Conservation (phyloP, 1,284 basidiomycete species). For the Omphalotus olearius region DNA sequence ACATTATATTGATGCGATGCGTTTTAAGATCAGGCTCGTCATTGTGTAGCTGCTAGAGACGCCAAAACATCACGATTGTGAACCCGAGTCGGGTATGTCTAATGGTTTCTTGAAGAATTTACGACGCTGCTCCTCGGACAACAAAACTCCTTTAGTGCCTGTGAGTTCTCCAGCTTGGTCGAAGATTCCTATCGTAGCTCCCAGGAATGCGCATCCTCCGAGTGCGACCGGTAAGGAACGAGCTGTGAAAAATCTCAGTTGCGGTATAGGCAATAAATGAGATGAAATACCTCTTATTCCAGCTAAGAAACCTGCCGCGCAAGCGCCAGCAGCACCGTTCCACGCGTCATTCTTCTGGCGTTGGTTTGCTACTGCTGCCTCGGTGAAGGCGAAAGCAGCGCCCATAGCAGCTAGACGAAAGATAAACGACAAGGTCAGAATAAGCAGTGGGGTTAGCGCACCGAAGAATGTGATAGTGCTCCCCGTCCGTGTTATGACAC, state of each 20-base stretch:
- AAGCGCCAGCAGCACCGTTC: conserved; percentile 86
- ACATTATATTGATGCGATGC: too few species aligned
- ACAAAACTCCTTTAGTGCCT: conserved; percentile 37
- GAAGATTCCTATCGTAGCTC: conserved; percentile 78
- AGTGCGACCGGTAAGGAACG: conserved; percentile 84
- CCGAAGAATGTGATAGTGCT: conserved; percentile 82
- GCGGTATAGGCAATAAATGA: conserved; percentile 10
- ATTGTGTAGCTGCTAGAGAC: not conserved
- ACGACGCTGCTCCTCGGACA: conserved; percentile 58
- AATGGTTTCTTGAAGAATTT: conserved; percentile 66
- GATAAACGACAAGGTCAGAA: not conserved
- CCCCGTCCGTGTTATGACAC: conserved; percentile 77
- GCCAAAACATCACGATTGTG: not conserved
- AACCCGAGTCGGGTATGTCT: conserved; percentile 8
- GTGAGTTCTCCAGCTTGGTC: conserved; percentile 74
- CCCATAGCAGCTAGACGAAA: conserved; percentile 79
- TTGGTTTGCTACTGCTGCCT: conserved; percentile 78
- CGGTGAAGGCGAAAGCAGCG: conserved; percentile 81
- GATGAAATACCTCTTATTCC: conserved; percentile 68
- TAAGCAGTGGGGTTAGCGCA: conserved; percentile 28
- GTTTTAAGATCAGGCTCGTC: too few species aligned
- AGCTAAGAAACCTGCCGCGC: conserved; percentile 90
- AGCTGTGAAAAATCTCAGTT: conserved; percentile 38
- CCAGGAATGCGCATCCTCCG: conserved; percentile 78
- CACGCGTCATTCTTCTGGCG: conserved; percentile 79